These are phyloP conservation scores for Pichia sp. DNA, from an alignment of 1,139 yeast species.

Conservation along the genomic window DNA sequence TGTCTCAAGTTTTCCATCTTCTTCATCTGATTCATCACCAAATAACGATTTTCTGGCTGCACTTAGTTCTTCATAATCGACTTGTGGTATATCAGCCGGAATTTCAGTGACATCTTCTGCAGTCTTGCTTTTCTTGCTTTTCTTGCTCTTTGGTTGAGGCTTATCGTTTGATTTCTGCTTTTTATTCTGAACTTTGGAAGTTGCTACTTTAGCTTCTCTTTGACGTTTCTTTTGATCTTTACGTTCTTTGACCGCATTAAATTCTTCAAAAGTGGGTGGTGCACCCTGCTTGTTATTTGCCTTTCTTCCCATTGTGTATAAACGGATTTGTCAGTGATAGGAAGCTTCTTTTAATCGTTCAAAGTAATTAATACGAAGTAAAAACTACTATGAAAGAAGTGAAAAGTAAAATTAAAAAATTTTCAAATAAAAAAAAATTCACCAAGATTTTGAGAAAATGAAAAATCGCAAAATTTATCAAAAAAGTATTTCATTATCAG, in stretches of 20 bases:
- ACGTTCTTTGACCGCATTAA: conserved; percentile 55
- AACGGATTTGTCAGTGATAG: not conserved
- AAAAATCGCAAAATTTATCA: conserved; percentile 17
- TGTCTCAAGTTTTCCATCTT: conserved; percentile 49
- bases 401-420: not conserved
- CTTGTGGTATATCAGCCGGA: conserved; percentile 54
- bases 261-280: conserved; percentile 84
- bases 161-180: conserved; percentile 19
- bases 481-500: not conserved
- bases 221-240: conserved; percentile 31
- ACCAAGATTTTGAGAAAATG: conserved; percentile 12
- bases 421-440: not conserved
- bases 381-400: not conserved
- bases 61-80: conserved; percentile 58
- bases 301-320: conserved; percentile 69
- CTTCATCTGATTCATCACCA: conserved; percentile 61
- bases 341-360: not conserved
- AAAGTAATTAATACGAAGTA: no score
- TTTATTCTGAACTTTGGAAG: conserved; percentile 24
- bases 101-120: conserved; percentile 39
- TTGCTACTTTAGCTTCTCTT: conserved; percentile 22
- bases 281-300: conserved; percentile 85
- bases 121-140: conserved; percentile 28
- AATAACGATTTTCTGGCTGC: conserved; percentile 70
- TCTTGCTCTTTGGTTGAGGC: conserved; percentile 22